A percentile compares a stretch with the other conserved stretches of the same genome.
Conservation (phyloP, 2,329 filamentous ascomycete genomes). For the Coleophoma eucalyptorum region DNA sequence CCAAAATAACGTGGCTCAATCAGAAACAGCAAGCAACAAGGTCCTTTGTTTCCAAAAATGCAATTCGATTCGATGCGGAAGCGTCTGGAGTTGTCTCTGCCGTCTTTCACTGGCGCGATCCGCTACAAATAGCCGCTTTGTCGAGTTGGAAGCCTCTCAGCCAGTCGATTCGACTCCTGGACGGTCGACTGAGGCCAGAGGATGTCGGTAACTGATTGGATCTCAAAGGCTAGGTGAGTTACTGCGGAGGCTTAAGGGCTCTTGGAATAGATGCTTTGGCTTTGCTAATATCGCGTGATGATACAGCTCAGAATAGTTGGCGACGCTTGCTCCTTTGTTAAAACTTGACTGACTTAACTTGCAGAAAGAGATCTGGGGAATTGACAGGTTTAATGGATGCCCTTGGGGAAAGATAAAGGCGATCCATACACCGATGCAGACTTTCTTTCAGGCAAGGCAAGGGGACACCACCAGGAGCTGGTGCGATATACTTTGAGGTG, state of each 20-base stretch:
- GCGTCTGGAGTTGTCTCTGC: conserved; percentile 14
- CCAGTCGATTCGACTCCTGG: conserved; percentile 18
- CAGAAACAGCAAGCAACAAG: conserved; percentile 14
- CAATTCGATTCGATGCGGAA: no score
- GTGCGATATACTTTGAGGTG: conserved; percentile 14
- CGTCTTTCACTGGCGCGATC: conserved; percentile 12
- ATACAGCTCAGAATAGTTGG: neutral
- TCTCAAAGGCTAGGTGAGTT: neutral
- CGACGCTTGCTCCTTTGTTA: neutral
- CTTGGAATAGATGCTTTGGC: neutral
- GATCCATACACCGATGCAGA: conserved; percentile 15
- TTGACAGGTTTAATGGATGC: conserved; percentile 7
- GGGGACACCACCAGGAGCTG: conserved; percentile 18
- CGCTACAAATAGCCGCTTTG: conserved; percentile 23
- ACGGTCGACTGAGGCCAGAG: conserved; percentile 7
- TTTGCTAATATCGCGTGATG: neutral
- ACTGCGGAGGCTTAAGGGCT: neutral
- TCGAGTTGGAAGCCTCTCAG: conserved; percentile 13
- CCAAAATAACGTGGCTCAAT: conserved; percentile 7
- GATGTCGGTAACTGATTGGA: no score
- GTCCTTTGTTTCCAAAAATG: conserved; percentile 18
- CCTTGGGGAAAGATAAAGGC: conserved; percentile 6
- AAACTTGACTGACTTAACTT: conserved; percentile 9
- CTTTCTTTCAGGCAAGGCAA: conserved; percentile 12
- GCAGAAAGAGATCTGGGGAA: conserved; percentile 8